phyloP scores from a whole-genome alignment of 176 grass and related monocot species.

The Areca catechu region DNA sequence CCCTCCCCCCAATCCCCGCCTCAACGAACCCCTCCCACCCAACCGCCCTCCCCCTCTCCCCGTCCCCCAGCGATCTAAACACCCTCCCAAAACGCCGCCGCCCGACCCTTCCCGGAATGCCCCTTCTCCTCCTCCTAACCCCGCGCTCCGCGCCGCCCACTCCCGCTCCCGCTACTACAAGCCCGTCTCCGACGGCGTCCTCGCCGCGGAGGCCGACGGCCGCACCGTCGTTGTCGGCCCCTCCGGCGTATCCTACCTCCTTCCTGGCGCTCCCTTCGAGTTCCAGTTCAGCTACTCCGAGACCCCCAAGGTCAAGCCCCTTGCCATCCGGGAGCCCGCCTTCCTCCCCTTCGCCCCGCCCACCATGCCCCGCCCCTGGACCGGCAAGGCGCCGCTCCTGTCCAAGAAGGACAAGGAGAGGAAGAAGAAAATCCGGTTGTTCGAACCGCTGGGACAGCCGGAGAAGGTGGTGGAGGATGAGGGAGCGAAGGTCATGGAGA shows the following conservation, averaged over 20 bases:
- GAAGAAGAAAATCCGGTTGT: conserved; percentile 55
- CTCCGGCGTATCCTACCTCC: conserved; percentile 63
- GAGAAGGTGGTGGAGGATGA: conserved; percentile 8
- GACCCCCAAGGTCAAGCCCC: conserved; percentile 55
- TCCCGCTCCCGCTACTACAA: conserved; percentile 68
- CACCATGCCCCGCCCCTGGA: conserved; percentile 95
- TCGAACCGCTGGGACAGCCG: conserved; percentile 57
- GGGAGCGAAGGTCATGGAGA: conserved; percentile 58
- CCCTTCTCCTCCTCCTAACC: neutral
- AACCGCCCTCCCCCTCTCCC: conserved; percentile 13
- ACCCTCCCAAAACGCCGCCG: neutral
- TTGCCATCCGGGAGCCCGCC: conserved; percentile 91
- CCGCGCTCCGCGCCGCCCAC: conserved; percentile 57
- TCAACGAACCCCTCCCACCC: conserved; percentile 8
- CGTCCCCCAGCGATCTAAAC: neutral
- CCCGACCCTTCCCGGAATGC: neutral
- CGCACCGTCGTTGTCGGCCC: conserved; percentile 61
- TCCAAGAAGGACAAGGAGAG: conserved; percentile 93
- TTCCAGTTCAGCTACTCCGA: conserved; percentile 98
- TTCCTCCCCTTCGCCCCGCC: conserved; percentile 94
- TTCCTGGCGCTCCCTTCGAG: conserved; percentile 81
- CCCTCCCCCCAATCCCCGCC: conserved; percentile 9
- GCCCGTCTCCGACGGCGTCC: conserved; percentile 54
- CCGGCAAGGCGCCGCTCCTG: conserved; percentile 80
- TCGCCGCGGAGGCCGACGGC: conserved; percentile 37